Percentiles rank a stretch among this genome's conserved stretches.
Conservation (phyloP, 129 eudicot genomes). For the Pseudognaphalium luteoalbum region DNA sequence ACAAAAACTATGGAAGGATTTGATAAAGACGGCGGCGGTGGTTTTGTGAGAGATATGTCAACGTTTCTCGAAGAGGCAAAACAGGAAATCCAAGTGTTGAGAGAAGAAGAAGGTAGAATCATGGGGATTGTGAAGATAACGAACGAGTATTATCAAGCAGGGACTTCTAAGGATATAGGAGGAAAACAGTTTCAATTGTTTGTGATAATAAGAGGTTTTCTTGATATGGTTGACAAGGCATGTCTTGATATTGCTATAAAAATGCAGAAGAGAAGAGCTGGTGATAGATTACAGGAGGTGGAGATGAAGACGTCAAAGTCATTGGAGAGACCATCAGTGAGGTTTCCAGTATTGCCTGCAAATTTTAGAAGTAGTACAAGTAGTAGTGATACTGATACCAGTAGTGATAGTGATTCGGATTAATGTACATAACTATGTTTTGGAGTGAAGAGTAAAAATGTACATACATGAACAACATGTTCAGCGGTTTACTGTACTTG, state of each 20-base stretch:
- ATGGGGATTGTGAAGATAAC: slow-evolving; percentile 75
- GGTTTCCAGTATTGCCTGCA: slow-evolving; percentile 62
- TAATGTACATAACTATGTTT: slow-evolving; percentile 19
- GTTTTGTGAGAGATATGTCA: slow-evolving; percentile 56
- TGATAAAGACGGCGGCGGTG: slow-evolving; percentile 39
- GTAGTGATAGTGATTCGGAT: slow-evolving; percentile 52
- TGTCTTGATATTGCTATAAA: slow-evolving; percentile 76
- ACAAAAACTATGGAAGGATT: slow-evolving; percentile 35
- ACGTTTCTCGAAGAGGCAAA: slow-evolving; percentile 53
- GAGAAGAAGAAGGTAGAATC: slow-evolving; percentile 54
- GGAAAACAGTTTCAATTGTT: slow-evolving; percentile 53
- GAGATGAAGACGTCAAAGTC: slow-evolving; percentile 30
- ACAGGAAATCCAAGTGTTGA: slow-evolving; percentile 43
- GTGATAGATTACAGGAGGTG: slow-evolving; percentile 14
- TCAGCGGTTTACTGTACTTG: not conserved
- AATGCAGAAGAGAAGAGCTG: slow-evolving; percentile 57
- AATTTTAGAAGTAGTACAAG: slow-evolving; percentile 39
- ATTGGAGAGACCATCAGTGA: slow-evolving; percentile 33
- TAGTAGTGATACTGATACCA: slow-evolving; percentile 6
- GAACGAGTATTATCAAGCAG: slow-evolving; percentile 68
- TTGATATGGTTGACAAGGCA: slow-evolving; percentile 71
- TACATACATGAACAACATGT: slow-evolving; percentile 29
- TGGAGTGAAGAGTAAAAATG: slow-evolving; percentile 11
- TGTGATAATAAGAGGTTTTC: slow-evolving; percentile 55
- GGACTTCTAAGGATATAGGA: slow-evolving; percentile 51